Conservation (phyloP, 495 filamentous ascomycete genomes). For the Niebla homalea region DNA sequence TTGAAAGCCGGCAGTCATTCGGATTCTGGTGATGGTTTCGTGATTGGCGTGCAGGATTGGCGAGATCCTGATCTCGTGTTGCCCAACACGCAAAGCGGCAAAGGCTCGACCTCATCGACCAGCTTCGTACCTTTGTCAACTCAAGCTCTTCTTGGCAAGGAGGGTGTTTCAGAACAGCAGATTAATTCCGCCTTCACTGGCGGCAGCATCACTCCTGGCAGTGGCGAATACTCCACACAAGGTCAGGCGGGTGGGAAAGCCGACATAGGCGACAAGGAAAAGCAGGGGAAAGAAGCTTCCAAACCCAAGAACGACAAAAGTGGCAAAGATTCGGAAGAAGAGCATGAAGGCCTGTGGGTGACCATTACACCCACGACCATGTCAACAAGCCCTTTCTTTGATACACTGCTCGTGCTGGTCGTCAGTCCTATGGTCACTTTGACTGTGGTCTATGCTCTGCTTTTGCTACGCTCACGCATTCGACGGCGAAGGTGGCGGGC, state of each 20-base stretch:
- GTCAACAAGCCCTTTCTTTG: constrained; percentile 89
- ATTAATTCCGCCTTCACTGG: constrained; percentile 35
- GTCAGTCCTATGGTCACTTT: constrained; percentile 85
- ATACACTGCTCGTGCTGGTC: constrained; percentile 85
- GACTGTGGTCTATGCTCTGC: constrained; percentile 81
- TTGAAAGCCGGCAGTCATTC: constrained; percentile 11
- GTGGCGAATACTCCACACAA: constrained; percentile 52
- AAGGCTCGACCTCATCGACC: constrained; percentile 19
- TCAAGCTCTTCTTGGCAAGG: constrained; percentile 6
- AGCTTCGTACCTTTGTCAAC: constrained; percentile 4
- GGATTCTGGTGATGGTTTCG: constrained; percentile 52
- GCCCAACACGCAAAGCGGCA: constrained; percentile 20
- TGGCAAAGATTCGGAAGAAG: constrained; percentile 17
- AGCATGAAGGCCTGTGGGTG: constrained; percentile 84
- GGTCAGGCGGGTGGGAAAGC: constrained; percentile 7
- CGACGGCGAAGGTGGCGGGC: constrained; percentile 86
- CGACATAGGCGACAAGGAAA: constrained; percentile 2
- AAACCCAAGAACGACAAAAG: neutral
- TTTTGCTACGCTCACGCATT: constrained; percentile 79
- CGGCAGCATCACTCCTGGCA: constrained; percentile 63
- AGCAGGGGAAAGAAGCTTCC: neutral
- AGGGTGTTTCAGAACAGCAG: constrained; percentile 10
- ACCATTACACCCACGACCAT: constrained; percentile 82
- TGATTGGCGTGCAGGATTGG: constrained; percentile 92
- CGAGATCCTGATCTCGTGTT: constrained; percentile 67